Evolutionary conservation across 2,329 filamentous ascomycete species (phyloP).

Genomic region (Alternaria ethzedia): DNA sequence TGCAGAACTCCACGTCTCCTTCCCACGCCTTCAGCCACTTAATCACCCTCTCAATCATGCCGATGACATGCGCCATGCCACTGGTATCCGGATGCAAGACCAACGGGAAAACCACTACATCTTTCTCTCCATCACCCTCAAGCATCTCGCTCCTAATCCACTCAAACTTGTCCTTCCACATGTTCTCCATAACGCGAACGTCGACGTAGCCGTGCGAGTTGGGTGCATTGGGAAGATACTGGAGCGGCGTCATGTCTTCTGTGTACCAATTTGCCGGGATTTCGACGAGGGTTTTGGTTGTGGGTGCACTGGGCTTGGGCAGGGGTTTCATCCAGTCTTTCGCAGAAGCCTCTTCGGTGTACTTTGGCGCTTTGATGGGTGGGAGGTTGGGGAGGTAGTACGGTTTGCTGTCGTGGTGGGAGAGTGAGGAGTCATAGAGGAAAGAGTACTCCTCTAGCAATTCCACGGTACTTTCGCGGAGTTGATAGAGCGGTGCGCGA

Average conservation of each 20-base stretch:
- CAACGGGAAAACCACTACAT: slow-evolving; percentile 57
- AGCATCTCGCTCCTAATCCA: slow-evolving; percentile 55
- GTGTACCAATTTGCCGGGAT: slow-evolving; percentile 60
- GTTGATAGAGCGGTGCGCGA: slow-evolving; percentile 60
- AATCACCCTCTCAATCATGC: slow-evolving; percentile 62
- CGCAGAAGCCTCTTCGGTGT: slow-evolving; percentile 46
- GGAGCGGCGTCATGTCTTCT: slow-evolving; percentile 60
- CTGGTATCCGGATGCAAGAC: slow-evolving; percentile 65
- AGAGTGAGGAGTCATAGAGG: slow-evolving; percentile 59
- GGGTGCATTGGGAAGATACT: slow-evolving; percentile 54
- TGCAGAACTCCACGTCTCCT: slow-evolving; percentile 55
- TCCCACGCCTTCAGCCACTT: slow-evolving; percentile 57
- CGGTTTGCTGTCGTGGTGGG: slow-evolving; percentile 58
- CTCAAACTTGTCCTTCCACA: slow-evolving; percentile 67
- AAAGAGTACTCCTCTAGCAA: slow-evolving; percentile 58
- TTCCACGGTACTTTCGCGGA: slow-evolving; percentile 57
- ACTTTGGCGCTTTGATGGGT: slow-evolving; percentile 52
- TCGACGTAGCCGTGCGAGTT: slow-evolving; percentile 67
- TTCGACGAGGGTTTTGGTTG: slow-evolving; percentile 50
- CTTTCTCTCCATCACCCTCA: slow-evolving; percentile 42
- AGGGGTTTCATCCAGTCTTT: slow-evolving; percentile 56
- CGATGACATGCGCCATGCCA: slow-evolving; percentile 67
- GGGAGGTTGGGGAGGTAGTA: slow-evolving; percentile 56
- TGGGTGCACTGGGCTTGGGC: slow-evolving; percentile 30
- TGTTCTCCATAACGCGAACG: slow-evolving; percentile 62